Conservation (phyloP, 768 basidiomycete genomes). For the Rhizopogon sp. region DNA sequence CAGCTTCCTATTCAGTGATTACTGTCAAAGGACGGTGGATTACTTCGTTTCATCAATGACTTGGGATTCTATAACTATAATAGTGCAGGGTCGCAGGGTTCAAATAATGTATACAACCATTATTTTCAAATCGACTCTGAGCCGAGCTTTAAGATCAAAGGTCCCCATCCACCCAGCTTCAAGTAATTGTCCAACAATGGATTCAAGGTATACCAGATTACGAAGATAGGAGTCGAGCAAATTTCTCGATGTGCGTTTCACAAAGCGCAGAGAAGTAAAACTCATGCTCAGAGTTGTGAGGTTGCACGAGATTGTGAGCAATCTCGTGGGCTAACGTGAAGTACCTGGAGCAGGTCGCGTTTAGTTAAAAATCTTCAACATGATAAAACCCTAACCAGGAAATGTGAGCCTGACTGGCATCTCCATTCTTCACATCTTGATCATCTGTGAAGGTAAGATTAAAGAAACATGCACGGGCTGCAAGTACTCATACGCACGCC, state of each 20-base stretch:
- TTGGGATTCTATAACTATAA: too few species aligned
- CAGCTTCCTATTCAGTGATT: not conserved
- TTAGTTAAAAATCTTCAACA: not conserved
- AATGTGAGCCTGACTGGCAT: slow-evolving; percentile 59
- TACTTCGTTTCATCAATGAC: too few species aligned
- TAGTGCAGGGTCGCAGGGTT: too few species aligned
- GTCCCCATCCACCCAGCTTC: too few species aligned
- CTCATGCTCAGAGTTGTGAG: slow-evolving; percentile 89
- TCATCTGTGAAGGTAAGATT: slow-evolving; percentile 50
- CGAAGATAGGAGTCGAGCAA: slow-evolving; percentile 29
- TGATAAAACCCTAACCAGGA: slow-evolving; percentile 54
- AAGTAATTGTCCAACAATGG: not conserved
- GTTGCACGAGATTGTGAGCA: slow-evolving; percentile 83
- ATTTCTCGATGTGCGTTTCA: slow-evolving; percentile 51
- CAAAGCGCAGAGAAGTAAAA: slow-evolving; percentile 93
- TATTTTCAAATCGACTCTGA: too few species aligned
- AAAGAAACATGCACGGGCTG: not conserved
- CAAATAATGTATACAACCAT: too few species aligned
- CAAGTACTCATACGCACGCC: slow-evolving; percentile 57
- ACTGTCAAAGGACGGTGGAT: not conserved
- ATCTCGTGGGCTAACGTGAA: slow-evolving; percentile 92
- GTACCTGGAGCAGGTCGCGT: slow-evolving; percentile 47
- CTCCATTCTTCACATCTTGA: slow-evolving; percentile 49
- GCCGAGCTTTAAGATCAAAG: not conserved
- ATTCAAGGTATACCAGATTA: not conserved